phyloP scores from a whole-genome alignment of 2,329 filamentous ascomycete genomes.

The Beauveria caledonica region DNA sequence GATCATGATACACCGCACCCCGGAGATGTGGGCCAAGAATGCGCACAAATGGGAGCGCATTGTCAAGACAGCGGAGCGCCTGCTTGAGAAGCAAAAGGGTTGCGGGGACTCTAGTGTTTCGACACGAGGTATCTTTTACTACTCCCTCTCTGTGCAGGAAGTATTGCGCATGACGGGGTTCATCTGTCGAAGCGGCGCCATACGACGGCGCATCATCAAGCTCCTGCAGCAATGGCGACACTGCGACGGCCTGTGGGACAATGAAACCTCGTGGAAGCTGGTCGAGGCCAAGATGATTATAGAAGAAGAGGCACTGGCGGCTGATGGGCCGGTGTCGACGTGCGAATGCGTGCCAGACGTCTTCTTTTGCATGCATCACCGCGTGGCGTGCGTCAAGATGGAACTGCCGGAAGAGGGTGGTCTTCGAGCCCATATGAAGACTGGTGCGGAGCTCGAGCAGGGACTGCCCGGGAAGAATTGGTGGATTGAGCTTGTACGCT shows the following conservation, averaged over 20 bases:
- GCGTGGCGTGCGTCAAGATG: neutral
- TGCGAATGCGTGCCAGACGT: slow-evolving; percentile 3
- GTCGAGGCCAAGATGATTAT: slow-evolving; percentile 5
- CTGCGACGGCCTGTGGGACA: neutral
- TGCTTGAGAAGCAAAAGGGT: neutral
- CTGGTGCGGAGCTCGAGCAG: neutral
- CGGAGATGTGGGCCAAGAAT: slow-evolving; percentile 1
- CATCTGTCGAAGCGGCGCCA: slow-evolving; percentile 1
- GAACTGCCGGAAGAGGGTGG: neutral
- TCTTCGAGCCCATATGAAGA: neutral
- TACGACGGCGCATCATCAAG: neutral
- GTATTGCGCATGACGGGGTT: slow-evolving; percentile 4
- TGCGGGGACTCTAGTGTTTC: neutral
- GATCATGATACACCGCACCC: slow-evolving; percentile 6
- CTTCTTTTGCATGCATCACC: slow-evolving; percentile 4
- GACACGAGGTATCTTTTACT: neutral
- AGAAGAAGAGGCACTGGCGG: neutral
- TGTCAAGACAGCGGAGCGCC: neutral
- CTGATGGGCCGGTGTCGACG: neutral
- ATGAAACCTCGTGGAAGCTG: neutral
- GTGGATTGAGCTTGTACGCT: neutral
- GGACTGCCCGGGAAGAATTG: neutral
- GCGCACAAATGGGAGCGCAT: slow-evolving; percentile 7
- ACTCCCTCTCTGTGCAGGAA: slow-evolving; percentile 3
- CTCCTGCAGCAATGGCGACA: neutral